Percentiles rank a stretch among this genome's conserved stretches.
These are phyloP conservation scores for Daldinia bambusicola DNA, from an alignment of 495 filamentous ascomycete genomes.

Conservation along the genomic window DNA sequence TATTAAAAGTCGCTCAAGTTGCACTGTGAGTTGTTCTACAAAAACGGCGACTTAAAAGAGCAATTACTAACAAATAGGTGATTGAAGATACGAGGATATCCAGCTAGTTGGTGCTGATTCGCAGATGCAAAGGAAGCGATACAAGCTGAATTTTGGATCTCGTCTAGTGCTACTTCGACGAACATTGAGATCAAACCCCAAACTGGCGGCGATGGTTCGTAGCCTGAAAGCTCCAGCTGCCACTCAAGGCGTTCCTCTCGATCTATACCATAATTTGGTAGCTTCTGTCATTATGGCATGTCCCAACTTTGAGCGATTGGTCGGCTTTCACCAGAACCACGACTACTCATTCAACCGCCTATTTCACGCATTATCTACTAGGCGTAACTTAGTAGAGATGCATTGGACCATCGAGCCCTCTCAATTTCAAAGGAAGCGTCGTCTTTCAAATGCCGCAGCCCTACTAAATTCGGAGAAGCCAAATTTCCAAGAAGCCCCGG, in stretches of 20 bases:
- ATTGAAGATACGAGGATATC: constrained; percentile 72
- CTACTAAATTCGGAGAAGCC: constrained; percentile 41
- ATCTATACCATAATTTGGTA: constrained; percentile 74
- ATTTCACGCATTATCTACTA: constrained; percentile 80
- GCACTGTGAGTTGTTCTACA: constrained; percentile 67
- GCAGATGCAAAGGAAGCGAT: constrained; percentile 67
- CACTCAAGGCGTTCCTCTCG: constrained; percentile 61
- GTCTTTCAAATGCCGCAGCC: constrained; percentile 42
- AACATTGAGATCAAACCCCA: constrained; percentile 75
- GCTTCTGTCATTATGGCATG: constrained; percentile 87
- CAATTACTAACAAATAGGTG: constrained; percentile 23
- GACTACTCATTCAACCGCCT: constrained; percentile 78
- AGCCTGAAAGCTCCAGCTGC: constrained; percentile 78
- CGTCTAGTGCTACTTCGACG: constrained; percentile 79
- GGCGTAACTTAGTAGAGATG: constrained; percentile 77
- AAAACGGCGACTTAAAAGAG: neutral
- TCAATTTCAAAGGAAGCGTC: constrained; percentile 49
- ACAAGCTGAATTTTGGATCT: constrained; percentile 71
- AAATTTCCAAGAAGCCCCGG: constrained; percentile 52
- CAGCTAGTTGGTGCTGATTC: constrained; percentile 77
- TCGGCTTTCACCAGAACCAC: constrained; percentile 76
- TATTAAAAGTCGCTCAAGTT: constrained; percentile 72
- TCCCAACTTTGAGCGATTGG: constrained; percentile 80
- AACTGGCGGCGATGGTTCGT: constrained; percentile 76
- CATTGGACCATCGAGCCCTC: constrained; percentile 74